Evolutionary conservation across 78 protist genomes (phyloP), one percentile per base, ranked within the genome.

Genomic region (Speleostelium caveatum): DNA sequence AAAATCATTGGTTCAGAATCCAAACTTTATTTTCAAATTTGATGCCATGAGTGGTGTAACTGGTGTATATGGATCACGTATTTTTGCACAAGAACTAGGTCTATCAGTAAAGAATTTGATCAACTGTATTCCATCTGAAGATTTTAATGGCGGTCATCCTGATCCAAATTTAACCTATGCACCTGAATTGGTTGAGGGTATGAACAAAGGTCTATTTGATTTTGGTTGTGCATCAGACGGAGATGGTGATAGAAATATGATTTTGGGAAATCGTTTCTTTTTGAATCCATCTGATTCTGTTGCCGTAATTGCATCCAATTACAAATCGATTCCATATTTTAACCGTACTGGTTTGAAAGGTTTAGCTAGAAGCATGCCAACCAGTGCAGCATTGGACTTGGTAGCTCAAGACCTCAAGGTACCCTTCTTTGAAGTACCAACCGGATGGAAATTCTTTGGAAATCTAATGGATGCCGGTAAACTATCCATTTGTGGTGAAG

Each of bases 361-460:
- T 8, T 75, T 94, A 41, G 98, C 99, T 1, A 86, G 99, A 53
- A 87, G 96, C 33, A 97, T 97, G 99, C 99, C 99, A 19, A 98
- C 99, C 39, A 36, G 93, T 56, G 86, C 87, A 0, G 99, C 98
- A 1, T 60, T 96, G 24, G 96, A 93, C 24, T n/a, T 56, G 12
- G 98, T 97, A 5, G 98, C 97, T 0, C 51, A 45, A 28, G 36
- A 49, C 32, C 63, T 68, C n/a, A 71, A 58, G 24, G 21, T 96
- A 5, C 71, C 73, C 14, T 59, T 66, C 72, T 92, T 61, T 92
- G 98, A 97, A 88, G 94, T 86, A 38, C 98, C 97, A 36, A 97
- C 99, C 5, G 99, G 99, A 38, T 98, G 99, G 99, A 98, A 98
- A 94, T 98, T 94, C 96, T 98, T 98, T 56, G 99, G 98, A 24